A percentile compares a stretch with the other conserved stretches of the same genome.
Conservation (phyloP, 192 early-diverging fungal species). For the Umbelopsis ramanniana region DNA sequence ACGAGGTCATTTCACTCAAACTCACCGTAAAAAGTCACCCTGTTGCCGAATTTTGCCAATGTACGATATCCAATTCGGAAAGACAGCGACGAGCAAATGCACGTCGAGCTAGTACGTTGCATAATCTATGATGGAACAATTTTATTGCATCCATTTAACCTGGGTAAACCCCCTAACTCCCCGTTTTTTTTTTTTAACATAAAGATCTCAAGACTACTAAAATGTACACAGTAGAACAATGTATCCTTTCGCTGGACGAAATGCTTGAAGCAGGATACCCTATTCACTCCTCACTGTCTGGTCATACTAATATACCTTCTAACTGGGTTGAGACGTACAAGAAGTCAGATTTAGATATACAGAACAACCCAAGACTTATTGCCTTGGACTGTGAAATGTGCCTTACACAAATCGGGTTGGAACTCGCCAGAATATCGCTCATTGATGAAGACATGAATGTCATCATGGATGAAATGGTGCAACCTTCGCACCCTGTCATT, state of each 20-base stretch:
- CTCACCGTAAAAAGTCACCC: conserved; percentile 38
- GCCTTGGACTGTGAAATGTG: conserved; percentile 68
- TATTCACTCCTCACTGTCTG: conserved; percentile 35
- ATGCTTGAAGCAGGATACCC: conserved; percentile 48
- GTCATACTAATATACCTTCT: conserved; percentile 4
- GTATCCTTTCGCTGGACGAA: conserved; percentile 46
- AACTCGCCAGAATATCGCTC: conserved; percentile 58
- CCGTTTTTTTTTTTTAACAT: neutral
- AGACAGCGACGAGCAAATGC: conserved; percentile 38
- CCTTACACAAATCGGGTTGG: conserved; percentile 33
- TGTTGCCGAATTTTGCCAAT: conserved; percentile 44
- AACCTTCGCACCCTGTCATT: conserved; percentile 53
- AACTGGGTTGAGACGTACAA: conserved; percentile 52
- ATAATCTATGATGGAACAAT: neutral
- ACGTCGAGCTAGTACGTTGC: conserved; percentile 31
- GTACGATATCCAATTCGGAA: conserved; percentile 41
- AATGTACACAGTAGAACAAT: conserved; percentile 40
- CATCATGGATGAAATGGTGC: conserved; percentile 56
- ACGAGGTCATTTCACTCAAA: conserved; percentile 39
- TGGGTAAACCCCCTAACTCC: neutral
- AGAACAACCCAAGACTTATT: conserved; percentile 38
- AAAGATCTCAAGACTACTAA: conserved; percentile 3
- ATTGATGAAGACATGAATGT: conserved; percentile 41
- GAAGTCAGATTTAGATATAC: neutral
- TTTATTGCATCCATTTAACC: neutral